phyloP scores from a whole-genome alignment of 306 rosid genomes.

The Luffa acutangula region DNA sequence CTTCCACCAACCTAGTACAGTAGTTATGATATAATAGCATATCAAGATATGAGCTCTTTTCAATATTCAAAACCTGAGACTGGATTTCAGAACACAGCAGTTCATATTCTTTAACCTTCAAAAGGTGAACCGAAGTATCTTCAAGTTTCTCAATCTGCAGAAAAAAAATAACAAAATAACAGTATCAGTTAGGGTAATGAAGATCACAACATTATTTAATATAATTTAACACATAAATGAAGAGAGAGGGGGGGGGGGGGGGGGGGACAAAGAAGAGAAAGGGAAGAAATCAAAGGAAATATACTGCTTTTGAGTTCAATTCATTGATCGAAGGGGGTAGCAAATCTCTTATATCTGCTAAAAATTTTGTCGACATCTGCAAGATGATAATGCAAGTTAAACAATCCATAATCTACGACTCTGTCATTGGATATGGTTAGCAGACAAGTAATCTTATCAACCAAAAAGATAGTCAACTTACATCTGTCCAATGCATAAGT shows the following conservation, averaged over 20 bases:
- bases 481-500: slow-evolving; percentile 46
- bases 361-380: slow-evolving; percentile 52
- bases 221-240: slow-evolving; percentile 8
- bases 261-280: background rate
- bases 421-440: background rate
- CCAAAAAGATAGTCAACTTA: slow-evolving; percentile 27
- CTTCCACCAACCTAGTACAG: background rate
- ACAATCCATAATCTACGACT: background rate
- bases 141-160: slow-evolving; percentile 54
- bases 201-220: background rate
- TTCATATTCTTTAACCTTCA: slow-evolving; percentile 49
- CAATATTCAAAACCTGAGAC: slow-evolving; percentile 52
- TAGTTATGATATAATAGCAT: background rate
- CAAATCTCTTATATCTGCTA: slow-evolving; percentile 34
- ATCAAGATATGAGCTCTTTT: slow-evolving; percentile 7
- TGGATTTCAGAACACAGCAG: slow-evolving; percentile 49
- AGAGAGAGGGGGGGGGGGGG: background rate
- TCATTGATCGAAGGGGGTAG: slow-evolving; percentile 44
- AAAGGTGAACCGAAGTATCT: slow-evolving; percentile 44
- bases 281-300: background rate
- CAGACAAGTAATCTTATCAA: slow-evolving; percentile 1
- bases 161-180: background rate
- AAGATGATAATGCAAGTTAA: slow-evolving; percentile 15
- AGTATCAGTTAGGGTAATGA: slow-evolving; percentile 4
- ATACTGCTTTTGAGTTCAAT: slow-evolving; percentile 50